These are phyloP conservation scores for Colletotrichum eremochloae DNA, from an alignment of 2,329 filamentous ascomycete species.

Conservation along the genomic window DNA sequence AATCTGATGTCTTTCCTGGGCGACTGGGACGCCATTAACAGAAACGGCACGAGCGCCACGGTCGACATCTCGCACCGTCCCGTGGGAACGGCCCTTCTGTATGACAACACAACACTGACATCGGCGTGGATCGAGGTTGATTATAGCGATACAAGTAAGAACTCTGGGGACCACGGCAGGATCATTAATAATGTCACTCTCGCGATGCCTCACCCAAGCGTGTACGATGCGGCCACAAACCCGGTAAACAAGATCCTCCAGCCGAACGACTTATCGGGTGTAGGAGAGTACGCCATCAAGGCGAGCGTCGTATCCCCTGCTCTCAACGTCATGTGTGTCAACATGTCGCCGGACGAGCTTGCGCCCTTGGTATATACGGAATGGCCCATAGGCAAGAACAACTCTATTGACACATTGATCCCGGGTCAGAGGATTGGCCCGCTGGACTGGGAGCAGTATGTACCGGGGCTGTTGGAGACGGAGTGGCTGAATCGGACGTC, in stretches of 20 bases:
- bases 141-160: constrained; percentile 64
- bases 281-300: constrained; percentile 76
- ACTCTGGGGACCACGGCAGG: constrained; percentile 64
- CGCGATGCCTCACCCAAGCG: constrained; percentile 80
- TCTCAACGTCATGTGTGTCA: constrained; percentile 80
- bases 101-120: constrained; percentile 79
- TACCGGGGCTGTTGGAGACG: constrained; percentile 51
- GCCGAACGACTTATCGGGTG: constrained; percentile 72
- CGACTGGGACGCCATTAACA: constrained; percentile 65
- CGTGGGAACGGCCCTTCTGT: constrained; percentile 71
- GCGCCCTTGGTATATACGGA: constrained; percentile 72
- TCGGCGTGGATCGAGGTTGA: constrained; percentile 76
- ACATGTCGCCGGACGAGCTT: constrained; percentile 71
- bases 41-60: constrained; percentile 57
- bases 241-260: constrained; percentile 76
- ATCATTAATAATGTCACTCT: constrained; percentile 82
- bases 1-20: constrained; percentile 74
- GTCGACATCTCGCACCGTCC: constrained; percentile 65
- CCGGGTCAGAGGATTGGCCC: constrained; percentile 51
- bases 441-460: constrained; percentile 54
- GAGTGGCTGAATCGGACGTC: constrained; percentile 68
- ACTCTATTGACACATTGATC: constrained; percentile 51
- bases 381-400: constrained; percentile 64
- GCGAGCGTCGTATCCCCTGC: constrained; percentile 79
- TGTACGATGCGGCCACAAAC: constrained; percentile 74